Percentiles rank a stretch among this genome's conserved stretches.
Conservation (phyloP, 148 eudicot species). For the Dianthus caryophyllus region DNA sequence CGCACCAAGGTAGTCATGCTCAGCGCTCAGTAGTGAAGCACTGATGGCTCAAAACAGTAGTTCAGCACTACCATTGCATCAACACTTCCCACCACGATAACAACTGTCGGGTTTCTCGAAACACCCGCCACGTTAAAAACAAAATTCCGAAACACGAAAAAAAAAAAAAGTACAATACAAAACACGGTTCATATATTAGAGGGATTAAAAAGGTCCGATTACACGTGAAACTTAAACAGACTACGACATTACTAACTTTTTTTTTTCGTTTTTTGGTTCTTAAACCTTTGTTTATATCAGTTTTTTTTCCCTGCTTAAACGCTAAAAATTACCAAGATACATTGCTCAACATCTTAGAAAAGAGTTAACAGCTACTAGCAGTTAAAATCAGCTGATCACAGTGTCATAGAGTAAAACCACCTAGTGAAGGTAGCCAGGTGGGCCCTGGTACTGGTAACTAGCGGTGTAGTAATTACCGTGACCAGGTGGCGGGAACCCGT, state of each 20-base stretch:
- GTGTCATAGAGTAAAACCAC: conserved; percentile 48
- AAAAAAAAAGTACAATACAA: conserved; percentile 23
- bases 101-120: neutral
- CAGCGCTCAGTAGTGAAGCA: neutral
- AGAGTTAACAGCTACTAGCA: conserved; percentile 67
- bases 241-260: conserved; percentile 27
- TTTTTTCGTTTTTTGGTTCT: conserved; percentile 2
- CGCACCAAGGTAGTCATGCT: neutral
- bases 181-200: conserved; percentile 56
- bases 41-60: neutral
- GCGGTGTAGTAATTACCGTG: conserved; percentile 79
- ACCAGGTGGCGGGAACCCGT: conserved; percentile 51
- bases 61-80: neutral
- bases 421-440: conserved; percentile 86
- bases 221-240: conserved; percentile 43
- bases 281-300: conserved; percentile 21
- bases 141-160: neutral
- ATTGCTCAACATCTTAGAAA: conserved; percentile 37
- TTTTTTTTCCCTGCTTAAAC: conserved; percentile 26
- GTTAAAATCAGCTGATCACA: conserved; percentile 42
- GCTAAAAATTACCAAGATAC: conserved; percentile 48
- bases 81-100: neutral
- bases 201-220: conserved; percentile 50
- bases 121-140: neutral
- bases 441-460: conserved; percentile 85